Percentiles rank a stretch among this genome's conserved stretches.
These are phyloP conservation scores for Omphalotus guepiniiformis DNA, from an alignment of 768 basidiomycete genomes.

Conservation along the genomic window DNA sequence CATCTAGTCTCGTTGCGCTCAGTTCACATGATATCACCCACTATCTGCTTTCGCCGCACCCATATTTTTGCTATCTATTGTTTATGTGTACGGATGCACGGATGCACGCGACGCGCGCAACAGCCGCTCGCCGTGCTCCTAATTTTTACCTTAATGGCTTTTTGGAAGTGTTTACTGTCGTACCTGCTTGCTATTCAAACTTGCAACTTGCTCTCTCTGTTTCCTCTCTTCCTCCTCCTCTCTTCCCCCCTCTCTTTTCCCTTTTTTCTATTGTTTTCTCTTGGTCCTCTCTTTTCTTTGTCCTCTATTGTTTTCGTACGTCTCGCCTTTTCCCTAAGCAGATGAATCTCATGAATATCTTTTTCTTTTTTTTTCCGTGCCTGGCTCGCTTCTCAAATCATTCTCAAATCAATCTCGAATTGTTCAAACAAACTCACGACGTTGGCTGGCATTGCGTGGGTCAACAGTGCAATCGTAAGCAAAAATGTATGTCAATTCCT, in stretches of 20 bases:
- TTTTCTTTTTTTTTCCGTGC: conserved; percentile 9
- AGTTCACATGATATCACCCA: no score
- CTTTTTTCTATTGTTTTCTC: not conserved
- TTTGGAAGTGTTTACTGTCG: no score
- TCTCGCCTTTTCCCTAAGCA: conserved; percentile 7
- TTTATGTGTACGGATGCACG: not conserved
- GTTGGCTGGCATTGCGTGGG: not conserved
- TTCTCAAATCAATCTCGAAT: conserved; percentile 8
- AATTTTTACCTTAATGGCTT: no score
- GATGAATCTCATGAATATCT: conserved; percentile 8
- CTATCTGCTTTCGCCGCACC: no score
- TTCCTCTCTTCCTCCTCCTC: no score
- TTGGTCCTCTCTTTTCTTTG: not conserved
- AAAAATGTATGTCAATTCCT: conserved; percentile 53
- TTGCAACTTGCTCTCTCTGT: no score
- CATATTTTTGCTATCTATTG: not conserved
- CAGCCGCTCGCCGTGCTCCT: no score
- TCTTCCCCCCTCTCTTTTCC: not conserved
- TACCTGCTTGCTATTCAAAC: no score
- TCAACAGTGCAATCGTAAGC: conserved; percentile 58
- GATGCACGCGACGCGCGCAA: not conserved
- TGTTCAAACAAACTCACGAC: not conserved
- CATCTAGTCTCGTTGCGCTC: no score
- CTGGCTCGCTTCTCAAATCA: conserved; percentile 15
- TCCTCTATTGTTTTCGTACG: conserved; percentile 2